Evolutionary conservation across 2,329 filamentous ascomycete genomes (phyloP).

Genomic region (Calonectria crousiana): DNA sequence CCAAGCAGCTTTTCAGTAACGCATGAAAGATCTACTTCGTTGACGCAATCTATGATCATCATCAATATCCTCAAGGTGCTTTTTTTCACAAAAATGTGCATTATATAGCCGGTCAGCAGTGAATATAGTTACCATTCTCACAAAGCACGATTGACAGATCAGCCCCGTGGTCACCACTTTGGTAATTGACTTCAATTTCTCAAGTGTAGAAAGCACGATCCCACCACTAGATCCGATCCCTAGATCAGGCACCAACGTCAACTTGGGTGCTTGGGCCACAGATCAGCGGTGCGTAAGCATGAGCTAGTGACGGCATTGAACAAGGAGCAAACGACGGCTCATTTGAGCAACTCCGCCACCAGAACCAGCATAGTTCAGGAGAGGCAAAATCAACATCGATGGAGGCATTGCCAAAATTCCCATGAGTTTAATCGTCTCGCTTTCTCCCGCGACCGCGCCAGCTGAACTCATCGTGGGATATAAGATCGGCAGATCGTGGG

Average conservation of each 20-base stretch:
- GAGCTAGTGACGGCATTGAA: not conserved
- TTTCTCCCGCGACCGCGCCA: not conserved
- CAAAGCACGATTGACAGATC: not conserved
- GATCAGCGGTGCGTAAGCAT: not conserved
- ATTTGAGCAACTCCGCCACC: not conserved
- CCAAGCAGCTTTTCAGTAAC: not conserved
- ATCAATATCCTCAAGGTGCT: not conserved
- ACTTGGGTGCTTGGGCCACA: not conserved
- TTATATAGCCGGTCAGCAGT: not conserved
- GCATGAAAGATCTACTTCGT: constrained; percentile 20
- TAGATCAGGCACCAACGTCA: not conserved
- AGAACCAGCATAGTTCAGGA: too few relatives aligned
- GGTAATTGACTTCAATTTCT: not conserved
- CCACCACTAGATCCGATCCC: not conserved
- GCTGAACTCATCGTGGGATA: not conserved
- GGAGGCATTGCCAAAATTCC: not conserved
- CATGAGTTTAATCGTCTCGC: not conserved
- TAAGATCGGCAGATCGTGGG: not conserved
- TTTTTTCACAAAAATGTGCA: not conserved
- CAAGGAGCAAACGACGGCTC: not conserved
- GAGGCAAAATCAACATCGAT: not conserved
- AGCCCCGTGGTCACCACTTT: not conserved
- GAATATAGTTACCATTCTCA: not conserved
- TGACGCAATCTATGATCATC: constrained; percentile 37
- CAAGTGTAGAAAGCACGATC: not conserved